Base-by-base conservation (phyloP, 2,329 filamentous ascomycete species). In the Neospermospora avenae region DNA sequence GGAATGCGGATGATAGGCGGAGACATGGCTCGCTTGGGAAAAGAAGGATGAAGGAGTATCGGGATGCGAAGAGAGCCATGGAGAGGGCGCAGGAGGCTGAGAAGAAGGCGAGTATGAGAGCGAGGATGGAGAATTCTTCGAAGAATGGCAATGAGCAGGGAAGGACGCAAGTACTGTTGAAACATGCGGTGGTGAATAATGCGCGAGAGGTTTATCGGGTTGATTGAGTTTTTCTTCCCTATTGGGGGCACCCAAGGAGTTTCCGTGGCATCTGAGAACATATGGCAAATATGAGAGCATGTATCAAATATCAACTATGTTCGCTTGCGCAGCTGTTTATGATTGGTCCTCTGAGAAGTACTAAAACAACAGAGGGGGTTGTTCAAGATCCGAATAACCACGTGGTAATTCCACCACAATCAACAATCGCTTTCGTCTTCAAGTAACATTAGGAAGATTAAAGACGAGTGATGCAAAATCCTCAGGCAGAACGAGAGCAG, bases 1-100 rank as follows among this genome's bases (percentile, higher is more conserved):
- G 78, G 7, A 77, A 77, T 62, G 74, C 77, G 6, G 76, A 74
- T 1, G 78, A 80, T 63, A 74, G 77, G 59, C 74, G 75, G 41
- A 70, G 75, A 57, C 70, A 76, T 49, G 77, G 77, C 5, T 74
- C 70, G 42, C 67, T 80, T 31, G 78, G 73, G 4, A 77, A 74
- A 7, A 69, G 70, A 20, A 71, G 77, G 35, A 71, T 79, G 62
- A 76, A 73, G 60, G 76, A 79, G 63, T 80, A 65, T 58, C 61
- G 65, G 31, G 67, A 78, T 45, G 69, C 69, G 60, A 75, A 71
- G 46, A 75, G 70, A 63, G 72, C 74, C 20, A 78, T 77, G 70
- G 77, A 74, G 64, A 74, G 73, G 42, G 67, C 63, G 1, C 55
- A 60, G 24, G 60, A 67, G 44, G 55, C 37, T 61, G 75, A 57